These are phyloP conservation scores for Ceratocystis cacaofunesta DNA, from an alignment of 2,329 filamentous ascomycete species.

Conservation along the genomic window DNA sequence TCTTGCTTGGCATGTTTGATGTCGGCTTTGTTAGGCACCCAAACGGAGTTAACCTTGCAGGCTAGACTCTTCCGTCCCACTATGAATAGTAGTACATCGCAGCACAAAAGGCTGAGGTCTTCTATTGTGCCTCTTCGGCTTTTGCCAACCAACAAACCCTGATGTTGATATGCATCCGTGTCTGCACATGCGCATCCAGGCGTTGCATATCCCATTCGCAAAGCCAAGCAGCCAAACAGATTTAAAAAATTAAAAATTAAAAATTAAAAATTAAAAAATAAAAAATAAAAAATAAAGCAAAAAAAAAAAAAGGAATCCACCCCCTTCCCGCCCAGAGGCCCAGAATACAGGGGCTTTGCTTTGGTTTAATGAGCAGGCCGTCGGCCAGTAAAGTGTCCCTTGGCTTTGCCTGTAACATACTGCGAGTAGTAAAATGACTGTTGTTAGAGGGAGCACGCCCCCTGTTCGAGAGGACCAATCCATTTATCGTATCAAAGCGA, in stretches of 20 bases:
- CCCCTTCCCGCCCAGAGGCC: not conserved
- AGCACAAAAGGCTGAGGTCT: not conserved
- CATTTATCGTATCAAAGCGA: not conserved
- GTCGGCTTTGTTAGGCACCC: not conserved
- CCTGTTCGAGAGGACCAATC: not conserved
- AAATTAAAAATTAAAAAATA: not conserved
- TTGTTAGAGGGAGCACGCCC: not conserved
- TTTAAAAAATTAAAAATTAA: not conserved
- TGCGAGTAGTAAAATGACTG: not conserved
- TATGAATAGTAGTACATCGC: not conserved
- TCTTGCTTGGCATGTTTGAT: slow-evolving; percentile 1
- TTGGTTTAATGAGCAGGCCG: not conserved
- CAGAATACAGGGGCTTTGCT: not conserved
- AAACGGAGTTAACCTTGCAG: not conserved
- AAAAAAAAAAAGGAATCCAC: not conserved
- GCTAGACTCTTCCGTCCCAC: not conserved
- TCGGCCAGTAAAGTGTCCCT: not conserved
- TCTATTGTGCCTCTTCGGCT: slow-evolving; percentile 1
- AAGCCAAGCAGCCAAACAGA: not conserved
- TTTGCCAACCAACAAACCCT: not conserved
- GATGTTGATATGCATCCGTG: not conserved
- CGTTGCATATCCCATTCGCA: not conserved
- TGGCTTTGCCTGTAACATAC: not conserved
- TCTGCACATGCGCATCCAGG: not conserved
- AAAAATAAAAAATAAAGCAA: not conserved